Evolutionary conservation across 2,329 filamentous ascomycete genomes (phyloP).

Genomic region (Purpureocillium lavendulum): DNA sequence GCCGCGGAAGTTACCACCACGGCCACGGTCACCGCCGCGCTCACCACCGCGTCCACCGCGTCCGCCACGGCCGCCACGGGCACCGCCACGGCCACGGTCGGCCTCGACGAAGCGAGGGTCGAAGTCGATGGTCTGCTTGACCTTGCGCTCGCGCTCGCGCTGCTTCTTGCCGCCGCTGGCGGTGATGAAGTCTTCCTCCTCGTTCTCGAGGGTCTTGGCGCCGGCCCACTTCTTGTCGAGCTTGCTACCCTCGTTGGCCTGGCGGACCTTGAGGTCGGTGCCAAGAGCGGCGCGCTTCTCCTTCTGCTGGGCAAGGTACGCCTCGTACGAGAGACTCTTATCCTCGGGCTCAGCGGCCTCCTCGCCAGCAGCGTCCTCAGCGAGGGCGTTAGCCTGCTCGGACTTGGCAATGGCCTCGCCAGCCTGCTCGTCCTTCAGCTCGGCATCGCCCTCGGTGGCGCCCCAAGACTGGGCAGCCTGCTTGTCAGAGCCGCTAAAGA

Average conservation of each 20-base stretch:
- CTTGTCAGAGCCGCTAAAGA: conserved; percentile 67
- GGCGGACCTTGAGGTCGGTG: conserved; percentile 61
- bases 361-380: conserved; percentile 38
- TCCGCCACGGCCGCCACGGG: conserved; percentile 43
- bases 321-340: conserved; percentile 82
- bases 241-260: conserved; percentile 88
- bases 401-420: conserved; percentile 81
- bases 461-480: conserved; percentile 88
- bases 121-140: conserved; percentile 83
- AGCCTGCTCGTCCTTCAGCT: conserved; percentile 85
- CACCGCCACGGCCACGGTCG: conserved; percentile 46
- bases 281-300: conserved; percentile 71
- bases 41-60: conserved; percentile 41
- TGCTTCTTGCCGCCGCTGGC: conserved; percentile 66
- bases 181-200: conserved; percentile 70
- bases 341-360: conserved; percentile 61
- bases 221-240: conserved; percentile 86
- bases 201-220: conserved; percentile 64
- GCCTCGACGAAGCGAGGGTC: conserved; percentile 76
- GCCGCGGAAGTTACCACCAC: conserved; percentile 31
- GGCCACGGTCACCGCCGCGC: conserved; percentile 37
- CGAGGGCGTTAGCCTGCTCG: conserved; percentile 65
- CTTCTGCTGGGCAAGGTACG: conserved; percentile 68
- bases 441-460: conserved; percentile 68
- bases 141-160: conserved; percentile 84